These are phyloP conservation scores for Vigna hirtella DNA, from an alignment of 306 rosid species.

Conservation along the genomic window DNA sequence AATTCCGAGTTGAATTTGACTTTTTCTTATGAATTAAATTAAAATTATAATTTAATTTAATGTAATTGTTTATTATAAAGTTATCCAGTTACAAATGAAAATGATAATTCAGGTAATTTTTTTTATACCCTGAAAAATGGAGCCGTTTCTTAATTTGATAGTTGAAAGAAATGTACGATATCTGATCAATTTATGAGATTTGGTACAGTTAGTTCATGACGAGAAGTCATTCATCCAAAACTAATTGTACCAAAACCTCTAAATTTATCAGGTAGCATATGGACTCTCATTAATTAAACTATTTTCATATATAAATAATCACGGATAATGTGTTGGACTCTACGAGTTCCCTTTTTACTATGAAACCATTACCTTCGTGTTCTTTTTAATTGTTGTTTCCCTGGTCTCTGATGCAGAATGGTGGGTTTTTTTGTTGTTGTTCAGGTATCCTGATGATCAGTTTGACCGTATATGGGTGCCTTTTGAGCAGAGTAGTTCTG, in stretches of 20 bases:
- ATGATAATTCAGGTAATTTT: not conserved
- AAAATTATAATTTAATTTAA: too few species aligned
- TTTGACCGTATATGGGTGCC: slow-evolving; percentile 86
- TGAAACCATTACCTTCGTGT: not conserved
- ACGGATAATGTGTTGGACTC: not conserved
- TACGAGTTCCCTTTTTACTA: not conserved
- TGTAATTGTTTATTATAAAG: not conserved
- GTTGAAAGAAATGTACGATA: not conserved
- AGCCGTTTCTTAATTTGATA: not conserved
- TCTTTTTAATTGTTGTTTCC: not conserved
- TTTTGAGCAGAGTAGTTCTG: slow-evolving; percentile 47
- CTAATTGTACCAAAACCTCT: not conserved
- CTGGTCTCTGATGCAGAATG: slow-evolving; percentile 19
- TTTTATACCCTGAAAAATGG: not conserved
- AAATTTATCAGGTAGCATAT: not conserved
- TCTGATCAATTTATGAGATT: not conserved
- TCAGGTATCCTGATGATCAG: slow-evolving; percentile 86
- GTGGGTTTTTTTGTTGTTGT: not conserved
- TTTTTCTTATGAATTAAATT: not conserved
- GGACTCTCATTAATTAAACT: not conserved
- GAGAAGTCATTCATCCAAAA: not conserved
- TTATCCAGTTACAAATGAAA: not conserved
- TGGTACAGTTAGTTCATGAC: not conserved
- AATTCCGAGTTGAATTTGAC: slow-evolving; percentile 25
- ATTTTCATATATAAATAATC: slow-evolving; percentile 4